Percentiles rank a stretch among this genome's conserved stretches.
These are phyloP conservation scores for Rhodotorula sp. DNA, from an alignment of 1,284 basidiomycete species.

Conservation along the genomic window DNA sequence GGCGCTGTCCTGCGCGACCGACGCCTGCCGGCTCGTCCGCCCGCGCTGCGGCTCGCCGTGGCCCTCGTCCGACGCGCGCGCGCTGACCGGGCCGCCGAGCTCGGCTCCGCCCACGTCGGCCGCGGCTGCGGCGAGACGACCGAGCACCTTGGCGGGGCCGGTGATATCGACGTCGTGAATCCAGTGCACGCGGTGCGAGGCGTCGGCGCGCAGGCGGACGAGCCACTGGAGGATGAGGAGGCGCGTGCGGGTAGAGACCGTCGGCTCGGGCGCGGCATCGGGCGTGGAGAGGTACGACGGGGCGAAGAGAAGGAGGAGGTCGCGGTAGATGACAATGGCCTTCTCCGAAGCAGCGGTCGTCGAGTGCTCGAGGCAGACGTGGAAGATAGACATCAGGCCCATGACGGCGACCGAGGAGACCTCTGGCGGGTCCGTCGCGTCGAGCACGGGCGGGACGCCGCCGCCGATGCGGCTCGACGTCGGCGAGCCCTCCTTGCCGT, in stretches of 20 bases:
- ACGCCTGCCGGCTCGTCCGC: slow-evolving; percentile 23
- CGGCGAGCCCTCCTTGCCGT: slow-evolving; percentile 26
- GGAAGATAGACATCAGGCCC: slow-evolving; percentile 67
- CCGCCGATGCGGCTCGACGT: slow-evolving; percentile 3
- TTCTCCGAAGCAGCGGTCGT: slow-evolving; percentile 52
- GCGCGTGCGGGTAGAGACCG: slow-evolving; percentile 58
- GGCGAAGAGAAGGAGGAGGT: slow-evolving; percentile 54
- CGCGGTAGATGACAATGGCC: slow-evolving; percentile 55
- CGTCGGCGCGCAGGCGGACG: slow-evolving; percentile 84
- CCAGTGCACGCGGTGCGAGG: slow-evolving; percentile 84
- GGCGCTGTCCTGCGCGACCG: background rate
- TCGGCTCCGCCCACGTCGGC: background rate
- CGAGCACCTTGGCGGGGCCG: slow-evolving; percentile 52
- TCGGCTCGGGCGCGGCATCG: slow-evolving; percentile 25
- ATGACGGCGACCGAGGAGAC: slow-evolving; percentile 55
- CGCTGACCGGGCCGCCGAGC: background rate
- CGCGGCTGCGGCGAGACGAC: slow-evolving; percentile 35
- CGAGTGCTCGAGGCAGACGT: slow-evolving; percentile 54
- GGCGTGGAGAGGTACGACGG: slow-evolving; percentile 36
- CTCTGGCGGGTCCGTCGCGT: slow-evolving; percentile 28
- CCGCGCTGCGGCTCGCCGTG: slow-evolving; percentile 30
- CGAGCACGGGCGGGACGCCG: background rate
- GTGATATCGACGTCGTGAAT: slow-evolving; percentile 55
- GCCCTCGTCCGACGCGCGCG: slow-evolving; percentile 14
- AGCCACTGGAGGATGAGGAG: slow-evolving; percentile 82